Base-by-base conservation (phyloP, 768 basidiomycete species). In the Mycena rosella region DNA sequence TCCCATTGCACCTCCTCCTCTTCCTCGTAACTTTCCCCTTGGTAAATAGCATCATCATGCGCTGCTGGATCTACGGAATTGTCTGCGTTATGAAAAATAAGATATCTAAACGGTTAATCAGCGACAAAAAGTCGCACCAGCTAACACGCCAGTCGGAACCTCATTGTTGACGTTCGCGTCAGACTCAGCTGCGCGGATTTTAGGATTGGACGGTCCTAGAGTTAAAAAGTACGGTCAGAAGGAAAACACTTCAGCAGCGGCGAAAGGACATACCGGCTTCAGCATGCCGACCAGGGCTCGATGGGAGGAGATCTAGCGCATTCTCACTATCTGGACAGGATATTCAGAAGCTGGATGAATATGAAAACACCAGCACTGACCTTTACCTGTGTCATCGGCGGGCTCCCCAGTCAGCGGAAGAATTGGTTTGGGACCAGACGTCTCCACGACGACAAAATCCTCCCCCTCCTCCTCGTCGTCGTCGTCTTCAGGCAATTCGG, bases 1-100 rank as follows among this genome's bases (percentile, higher is more conserved):
- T 83, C 81, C 82, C 81, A 82, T 30, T 79, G 74, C 42, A 74
- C 79, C n/a, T 70, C 65, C n/a, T 70, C 65, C 32, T 67, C 65
- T 29, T 78, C 77, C 68, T 75, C 68, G 56, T 60, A 74, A 26
- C 73, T 73, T 72, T 76, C 73, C 55, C 78, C 79, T 48, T 74
- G 72, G 36, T 77, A 74, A 70, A 30, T 13, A 22, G 72, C 68
- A 44, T 63, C 72, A 42, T 67, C 66, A 30, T 62, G 53, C 18
- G 51, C 44, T 18, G 62, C 47, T 32, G 54, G 53, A 54, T 74
- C 64, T 68, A 59, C 52, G 29, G 64, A 55, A 65, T 69, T 55
- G 60, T 71, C 73, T 66, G 59, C 42, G 29, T 8, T 10, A 45
- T 9, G n/a, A n/a, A 40, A 0, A 7, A 20, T 60, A 20, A 65